These are phyloP conservation scores for Cornus controversa DNA, from an alignment of 148 eudicot genomes.

Conservation along the genomic window DNA sequence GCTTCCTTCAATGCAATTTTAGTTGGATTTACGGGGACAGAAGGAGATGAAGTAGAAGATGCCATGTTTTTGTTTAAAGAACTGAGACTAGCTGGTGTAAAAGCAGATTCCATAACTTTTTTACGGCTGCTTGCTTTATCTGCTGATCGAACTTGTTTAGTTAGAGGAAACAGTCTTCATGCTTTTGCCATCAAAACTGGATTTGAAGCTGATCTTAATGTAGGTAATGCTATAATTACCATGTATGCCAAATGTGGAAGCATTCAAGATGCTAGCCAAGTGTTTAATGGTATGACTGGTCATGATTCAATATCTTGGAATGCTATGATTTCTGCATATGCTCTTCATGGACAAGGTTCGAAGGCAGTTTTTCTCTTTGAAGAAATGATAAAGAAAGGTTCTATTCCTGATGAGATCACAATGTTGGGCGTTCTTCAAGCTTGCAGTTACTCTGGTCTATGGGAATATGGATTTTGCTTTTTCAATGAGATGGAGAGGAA, in stretches of 20 bases:
- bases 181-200: constrained; percentile 13
- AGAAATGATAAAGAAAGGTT: constrained; percentile 17
- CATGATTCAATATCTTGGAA: constrained; percentile 22
- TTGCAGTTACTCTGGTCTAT: constrained; percentile 20
- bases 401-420: constrained; percentile 19
- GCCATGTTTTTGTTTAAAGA: constrained; percentile 6
- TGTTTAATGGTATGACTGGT: constrained; percentile 3
- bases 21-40: constrained; percentile 4
- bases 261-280: constrained; percentile 6
- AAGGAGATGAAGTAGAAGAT: constrained; percentile 8
- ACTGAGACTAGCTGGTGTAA: constrained; percentile 3
- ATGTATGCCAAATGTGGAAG: constrained; percentile 19
- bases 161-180: constrained; percentile 7
- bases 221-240: constrained; percentile 13
- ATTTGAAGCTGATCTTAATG: constrained; percentile 8
- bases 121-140: constrained; percentile 4
- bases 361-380: constrained; percentile 13
- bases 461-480: constrained; percentile 13
- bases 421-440: constrained; percentile 16
- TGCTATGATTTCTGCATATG: constrained; percentile 17
- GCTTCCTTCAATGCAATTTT: constrained; percentile 21
- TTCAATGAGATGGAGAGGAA: constrained; percentile 19
- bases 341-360: constrained; percentile 18
- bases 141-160: constrained; percentile 5
- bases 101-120: constrained; percentile 18